Percentiles rank a stretch among this genome's conserved stretches.
Conservation (phyloP, 495 filamentous ascomycete genomes). For the Talaromyces stipitatus region DNA sequence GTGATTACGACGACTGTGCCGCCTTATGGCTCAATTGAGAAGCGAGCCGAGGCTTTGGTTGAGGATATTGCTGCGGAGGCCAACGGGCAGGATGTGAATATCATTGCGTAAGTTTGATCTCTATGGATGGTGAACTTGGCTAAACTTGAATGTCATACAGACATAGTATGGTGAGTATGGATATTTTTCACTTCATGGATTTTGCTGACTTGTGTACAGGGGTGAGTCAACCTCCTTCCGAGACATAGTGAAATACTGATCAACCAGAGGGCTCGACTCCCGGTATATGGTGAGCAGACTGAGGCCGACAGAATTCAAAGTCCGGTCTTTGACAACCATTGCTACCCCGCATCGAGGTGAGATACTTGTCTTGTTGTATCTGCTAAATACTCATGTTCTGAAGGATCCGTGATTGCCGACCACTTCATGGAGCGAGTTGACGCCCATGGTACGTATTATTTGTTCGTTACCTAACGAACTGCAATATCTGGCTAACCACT, state of each 20-base stretch:
- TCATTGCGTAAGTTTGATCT: conserved; percentile 63
- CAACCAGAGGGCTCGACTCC: conserved; percentile 72
- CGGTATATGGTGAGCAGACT: conserved; percentile 86
- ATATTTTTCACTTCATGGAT: not conserved
- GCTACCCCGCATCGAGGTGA: conserved; percentile 79
- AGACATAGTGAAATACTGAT: conserved; percentile 13
- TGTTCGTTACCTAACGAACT: not conserved
- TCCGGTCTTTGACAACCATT: conserved; percentile 77
- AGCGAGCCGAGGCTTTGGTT: conserved; percentile 59
- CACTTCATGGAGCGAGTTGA: conserved; percentile 70
- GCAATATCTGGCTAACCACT: not conserved
- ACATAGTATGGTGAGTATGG: conserved; percentile 62
- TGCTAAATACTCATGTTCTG: not conserved
- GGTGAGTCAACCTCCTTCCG: conserved; percentile 26
- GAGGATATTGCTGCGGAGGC: conserved; percentile 58
- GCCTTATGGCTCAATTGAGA: conserved; percentile 70
- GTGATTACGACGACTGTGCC: conserved; percentile 80
- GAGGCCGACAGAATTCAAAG: conserved; percentile 60
- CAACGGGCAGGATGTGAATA: conserved; percentile 70
- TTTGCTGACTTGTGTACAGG: conserved; percentile 22
- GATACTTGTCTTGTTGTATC: not conserved
- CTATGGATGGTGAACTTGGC: not conserved
- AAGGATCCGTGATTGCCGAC: conserved; percentile 76
- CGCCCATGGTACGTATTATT: conserved; percentile 14
- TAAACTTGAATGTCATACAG: conserved; percentile 24